Base-by-base conservation (phyloP, 2,329 filamentous ascomycete genomes). In the Apiospora saccharicola region DNA sequence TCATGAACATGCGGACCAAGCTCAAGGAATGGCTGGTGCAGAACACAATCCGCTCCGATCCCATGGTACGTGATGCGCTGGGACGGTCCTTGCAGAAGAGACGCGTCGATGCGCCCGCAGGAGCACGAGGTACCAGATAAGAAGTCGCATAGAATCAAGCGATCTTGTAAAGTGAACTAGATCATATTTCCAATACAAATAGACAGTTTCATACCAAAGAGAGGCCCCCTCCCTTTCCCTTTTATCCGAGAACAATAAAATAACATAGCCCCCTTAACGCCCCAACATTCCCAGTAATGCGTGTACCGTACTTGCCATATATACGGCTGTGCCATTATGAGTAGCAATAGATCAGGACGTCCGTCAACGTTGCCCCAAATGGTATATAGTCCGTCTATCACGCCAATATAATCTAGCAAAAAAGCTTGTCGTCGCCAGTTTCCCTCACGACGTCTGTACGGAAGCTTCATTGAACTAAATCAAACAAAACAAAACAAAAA, bases 11-110 rank as follows among this genome's bases (percentile, higher is more conserved):
- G 78, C 89, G 91, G 74, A 87, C 88, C 53, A 93, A 92, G 77
- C 89, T 98, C 83, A 93, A 92, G 82, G 94, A 96, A 78, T 97
- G 94, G 88, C 85, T 98, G 76, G 91, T 98, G 69, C 91, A 97
- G 81, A 97, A 97, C 79, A 95, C 92, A 19, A 93, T 97, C 73
- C 88, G 90, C 75, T 90, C 89, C 68, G 93, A 96, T 81, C 92
- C 91, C 0, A 94, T 96, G 83, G 96, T 98, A 12, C 89, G 91
- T 76, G 92, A 94, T 81, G 95, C 95, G 0, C 86, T 98, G 76
- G 91, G 90, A 34, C 88, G 87, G 72, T 90, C 91, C 41, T 83
- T 95, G 72, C 87, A 89, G 80, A 90, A 87, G 79, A 84, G 90
- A 76, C 87, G 92, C 75, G 81, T 86, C 19, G 90, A 91, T 78